Conservation (phyloP, 345 rosid genomes). For the Syzygium grande region DNA sequence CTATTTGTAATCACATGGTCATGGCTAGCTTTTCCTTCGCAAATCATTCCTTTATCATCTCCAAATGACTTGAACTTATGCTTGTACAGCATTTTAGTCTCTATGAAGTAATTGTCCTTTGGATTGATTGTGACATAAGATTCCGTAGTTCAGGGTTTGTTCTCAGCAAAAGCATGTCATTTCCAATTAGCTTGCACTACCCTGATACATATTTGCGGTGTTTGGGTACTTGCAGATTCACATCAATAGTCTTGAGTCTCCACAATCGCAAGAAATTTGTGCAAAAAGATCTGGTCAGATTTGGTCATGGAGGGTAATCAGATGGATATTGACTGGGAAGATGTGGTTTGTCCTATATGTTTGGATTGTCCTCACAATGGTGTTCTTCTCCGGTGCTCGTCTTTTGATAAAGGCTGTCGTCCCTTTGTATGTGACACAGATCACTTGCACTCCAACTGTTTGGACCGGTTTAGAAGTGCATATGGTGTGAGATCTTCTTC, state of each 20-base stretch:
- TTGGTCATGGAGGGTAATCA: conserved; percentile 34
- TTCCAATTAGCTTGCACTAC: neutral
- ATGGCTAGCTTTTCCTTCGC: neutral
- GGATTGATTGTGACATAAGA: neutral
- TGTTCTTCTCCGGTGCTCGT: conserved; percentile 81
- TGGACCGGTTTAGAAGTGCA: conserved; percentile 80
- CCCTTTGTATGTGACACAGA: conserved; percentile 85
- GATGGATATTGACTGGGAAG: conserved; percentile 57
- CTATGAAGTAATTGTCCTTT: neutral
- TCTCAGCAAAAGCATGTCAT: neutral
- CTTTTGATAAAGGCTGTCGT: conserved; percentile 75
- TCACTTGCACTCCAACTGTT: conserved; percentile 84
- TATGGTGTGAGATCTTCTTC: conserved; percentile 50
- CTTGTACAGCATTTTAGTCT: neutral
- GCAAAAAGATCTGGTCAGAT: neutral
- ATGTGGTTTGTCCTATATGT: conserved; percentile 86
- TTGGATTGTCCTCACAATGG: conserved; percentile 86
- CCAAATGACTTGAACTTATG: neutral
- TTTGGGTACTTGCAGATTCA: neutral
- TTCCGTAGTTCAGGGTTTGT: neutral
- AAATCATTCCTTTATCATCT: neutral
- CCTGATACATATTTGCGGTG: neutral
- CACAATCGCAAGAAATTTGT: neutral
- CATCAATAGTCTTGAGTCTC: neutral
- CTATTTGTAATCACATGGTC: neutral